Conservation (phyloP, 2,329 filamentous ascomycete species). For the Fusarium sp. region DNA sequence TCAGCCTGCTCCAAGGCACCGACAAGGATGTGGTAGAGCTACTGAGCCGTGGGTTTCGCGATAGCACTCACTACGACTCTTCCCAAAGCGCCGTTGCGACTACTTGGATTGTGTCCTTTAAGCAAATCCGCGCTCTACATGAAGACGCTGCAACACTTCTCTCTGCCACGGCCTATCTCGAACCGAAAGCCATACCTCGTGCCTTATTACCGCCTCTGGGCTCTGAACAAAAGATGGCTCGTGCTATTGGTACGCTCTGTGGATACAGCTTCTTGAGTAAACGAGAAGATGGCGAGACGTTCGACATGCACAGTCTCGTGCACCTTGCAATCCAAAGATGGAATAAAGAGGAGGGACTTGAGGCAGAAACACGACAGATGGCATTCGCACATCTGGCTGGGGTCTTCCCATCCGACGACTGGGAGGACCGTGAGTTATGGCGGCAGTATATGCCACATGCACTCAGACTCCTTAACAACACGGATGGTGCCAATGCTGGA, state of each 20-base stretch:
- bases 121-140: slow-evolving; percentile 45
- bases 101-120: slow-evolving; percentile 54
- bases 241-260: slow-evolving; percentile 46
- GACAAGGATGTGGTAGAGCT: slow-evolving; percentile 40
- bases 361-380: no score
- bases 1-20: slow-evolving; percentile 44
- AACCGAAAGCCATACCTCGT: slow-evolving; percentile 50
- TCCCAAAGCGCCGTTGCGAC: slow-evolving; percentile 49
- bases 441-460: not conserved
- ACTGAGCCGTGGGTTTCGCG: slow-evolving; percentile 45
- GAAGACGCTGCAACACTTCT: slow-evolving; percentile 48
- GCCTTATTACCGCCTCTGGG: slow-evolving; percentile 42
- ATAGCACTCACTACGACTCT: slow-evolving; percentile 39
- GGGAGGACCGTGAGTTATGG: not conserved
- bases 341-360: not conserved
- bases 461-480: not conserved
- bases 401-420: not conserved
- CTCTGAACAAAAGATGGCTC: slow-evolving; percentile 27
- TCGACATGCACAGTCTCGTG: slow-evolving; percentile 51
- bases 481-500: accelerated
- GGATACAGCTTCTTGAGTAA: slow-evolving; percentile 46
- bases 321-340: slow-evolving; percentile 46
- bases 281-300: slow-evolving; percentile 37
- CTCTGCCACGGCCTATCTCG: slow-evolving; percentile 50
- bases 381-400: not conserved